These are phyloP conservation scores for Candida stauntonica DNA, from an alignment of 805 yeast species.

Conservation along the genomic window DNA sequence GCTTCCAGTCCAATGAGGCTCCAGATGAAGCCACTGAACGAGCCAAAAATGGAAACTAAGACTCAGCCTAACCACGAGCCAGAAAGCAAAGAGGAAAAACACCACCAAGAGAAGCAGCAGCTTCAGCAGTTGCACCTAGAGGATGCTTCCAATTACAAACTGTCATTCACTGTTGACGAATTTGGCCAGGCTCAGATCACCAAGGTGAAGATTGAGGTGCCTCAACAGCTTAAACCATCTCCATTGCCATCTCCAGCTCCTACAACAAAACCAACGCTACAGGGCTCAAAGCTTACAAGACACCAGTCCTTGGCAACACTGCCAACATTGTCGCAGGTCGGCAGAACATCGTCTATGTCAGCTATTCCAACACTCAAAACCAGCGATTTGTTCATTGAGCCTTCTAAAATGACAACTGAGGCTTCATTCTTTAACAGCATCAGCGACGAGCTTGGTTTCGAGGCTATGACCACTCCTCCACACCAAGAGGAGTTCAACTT, in stretches of 20 bases:
- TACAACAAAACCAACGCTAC: neutral
- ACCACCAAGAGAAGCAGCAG: neutral
- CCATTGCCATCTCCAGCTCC: conserved; percentile 3
- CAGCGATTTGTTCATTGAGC: conserved; percentile 21
- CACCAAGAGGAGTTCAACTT: conserved; percentile 6
- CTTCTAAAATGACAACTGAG: conserved; percentile 19
- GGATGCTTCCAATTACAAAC: conserved; percentile 8
- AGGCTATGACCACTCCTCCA: conserved; percentile 3
- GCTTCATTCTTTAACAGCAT: conserved; percentile 19
- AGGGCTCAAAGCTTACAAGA: conserved; percentile 16
- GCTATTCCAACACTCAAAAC: conserved; percentile 10
- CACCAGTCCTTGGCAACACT: conserved; percentile 20
- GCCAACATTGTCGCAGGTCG: conserved; percentile 4
- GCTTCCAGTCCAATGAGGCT: conserved; percentile 24
- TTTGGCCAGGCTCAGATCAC: conserved; percentile 24
- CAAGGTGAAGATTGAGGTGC: conserved; percentile 9
- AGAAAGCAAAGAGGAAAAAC: neutral
- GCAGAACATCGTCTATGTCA: conserved; percentile 17
- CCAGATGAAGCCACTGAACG: conserved; percentile 24
- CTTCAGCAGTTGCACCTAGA: neutral
- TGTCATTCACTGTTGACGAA: conserved; percentile 24
- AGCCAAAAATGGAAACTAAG: conserved; percentile 5
- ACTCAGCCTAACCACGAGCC: conserved; percentile 11
- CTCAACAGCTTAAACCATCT: neutral
- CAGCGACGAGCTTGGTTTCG: conserved; percentile 14